Conservation (phyloP, 1,139 yeast species). For the Candida mesenterica region DNA sequence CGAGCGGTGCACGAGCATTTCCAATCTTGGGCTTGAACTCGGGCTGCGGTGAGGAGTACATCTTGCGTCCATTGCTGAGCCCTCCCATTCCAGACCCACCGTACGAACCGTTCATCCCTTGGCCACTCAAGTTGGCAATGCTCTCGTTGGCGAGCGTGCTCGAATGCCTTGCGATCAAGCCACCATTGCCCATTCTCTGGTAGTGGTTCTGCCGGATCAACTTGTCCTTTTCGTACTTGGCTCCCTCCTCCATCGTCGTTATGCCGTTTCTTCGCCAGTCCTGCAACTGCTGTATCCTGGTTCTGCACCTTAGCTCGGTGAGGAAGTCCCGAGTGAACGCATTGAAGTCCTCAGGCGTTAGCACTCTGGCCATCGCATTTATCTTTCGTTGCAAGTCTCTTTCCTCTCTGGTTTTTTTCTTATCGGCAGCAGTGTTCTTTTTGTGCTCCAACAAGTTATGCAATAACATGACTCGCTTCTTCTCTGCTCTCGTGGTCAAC, state of each 20-base stretch:
- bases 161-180: conserved; percentile 28
- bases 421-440: conserved; percentile 70
- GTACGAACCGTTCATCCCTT: not conserved
- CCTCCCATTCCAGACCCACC: conserved; percentile 12
- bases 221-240: conserved; percentile 86
- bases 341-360: conserved; percentile 79
- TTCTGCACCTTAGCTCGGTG: conserved; percentile 74
- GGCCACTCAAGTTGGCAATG: conserved; percentile 5
- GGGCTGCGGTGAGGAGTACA: conserved; percentile 35
- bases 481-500: conserved; percentile 87
- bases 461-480: conserved; percentile 76
- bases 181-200: conserved; percentile 57
- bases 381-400: conserved; percentile 73
- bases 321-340: conserved; percentile 69
- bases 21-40: conserved; percentile 40
- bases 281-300: conserved; percentile 84
- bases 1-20: conserved; percentile 54
- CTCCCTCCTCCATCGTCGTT: conserved; percentile 78
- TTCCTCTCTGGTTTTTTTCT: conserved; percentile 84
- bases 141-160: conserved; percentile 11
- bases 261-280: conserved; percentile 92
- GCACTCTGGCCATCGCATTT: conserved; percentile 77
- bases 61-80: conserved; percentile 20
- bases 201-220: conserved; percentile 57
- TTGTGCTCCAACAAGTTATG: conserved; percentile 83